Evolutionary conservation across 176 grass and related monocot genomes (phyloP), one percentile per base, ranked within the genome.

Genomic region (Paspalum notatum): DNA sequence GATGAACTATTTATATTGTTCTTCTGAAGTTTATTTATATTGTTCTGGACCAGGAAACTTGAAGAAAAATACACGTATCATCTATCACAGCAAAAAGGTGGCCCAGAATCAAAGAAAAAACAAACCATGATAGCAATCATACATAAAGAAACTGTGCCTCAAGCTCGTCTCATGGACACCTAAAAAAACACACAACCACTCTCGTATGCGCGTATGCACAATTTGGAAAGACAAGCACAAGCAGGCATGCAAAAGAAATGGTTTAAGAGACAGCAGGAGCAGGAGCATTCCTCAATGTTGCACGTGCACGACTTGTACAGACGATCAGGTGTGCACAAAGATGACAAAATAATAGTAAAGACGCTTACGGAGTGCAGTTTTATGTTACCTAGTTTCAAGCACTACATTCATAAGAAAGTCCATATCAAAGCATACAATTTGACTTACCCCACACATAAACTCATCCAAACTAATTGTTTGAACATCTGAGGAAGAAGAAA

Each of bases 271-370:
- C 32, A 32, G 26, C 43, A 39, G 25, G 12, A 72, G 26, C 65
- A 81, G 7, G 44, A 32, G 7, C 55, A 62, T 49, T 57, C 12
- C 3, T 58, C 37, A 40, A 32, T 68, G 42, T 14, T 42, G 45
- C 32, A 41, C n/a, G 24, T 67, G 48, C 78, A 57, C 21, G 47
- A 37, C 61, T 21, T 17, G 25, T 7, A 24, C 12, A 17, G 4
- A 22, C 10, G 21, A 1, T 15, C 39, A 22, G 39, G 65, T 12
- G 24, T 24, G 66, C 66, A 24, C 6, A 69, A 47, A 25, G n/a
- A 69, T 44, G 43, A 47, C n/a, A 45, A 68, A 62, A 68, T 75
- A 52, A 40, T 17, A 62, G 40, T 7, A n/a, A 74, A 59, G 32
- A 56, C 8, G 1, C 3, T 46, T 32, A 3, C 32, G 2, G 32